Evolutionary conservation across 306 rosid species (phyloP).

Genomic region (Phaseolus lunatus): DNA sequence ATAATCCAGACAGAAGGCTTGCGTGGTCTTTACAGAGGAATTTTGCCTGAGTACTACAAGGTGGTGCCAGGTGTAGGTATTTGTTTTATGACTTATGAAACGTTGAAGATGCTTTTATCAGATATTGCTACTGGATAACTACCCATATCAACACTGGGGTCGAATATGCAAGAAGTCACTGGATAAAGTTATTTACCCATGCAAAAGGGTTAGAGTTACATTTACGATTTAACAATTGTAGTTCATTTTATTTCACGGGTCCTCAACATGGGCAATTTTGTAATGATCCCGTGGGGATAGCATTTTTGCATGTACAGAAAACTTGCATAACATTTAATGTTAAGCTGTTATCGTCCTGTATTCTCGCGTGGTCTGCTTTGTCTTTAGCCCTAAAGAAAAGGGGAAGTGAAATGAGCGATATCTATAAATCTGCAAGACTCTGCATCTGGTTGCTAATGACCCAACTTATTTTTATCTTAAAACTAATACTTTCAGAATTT

Average conservation of each 20-base stretch:
- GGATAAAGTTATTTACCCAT: constrained; percentile 34
- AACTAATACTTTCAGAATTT: not conserved
- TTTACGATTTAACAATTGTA: constrained; percentile 40
- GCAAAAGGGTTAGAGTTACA: constrained; percentile 36
- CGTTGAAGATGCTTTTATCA: constrained; percentile 76
- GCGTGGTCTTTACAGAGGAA: constrained; percentile 91
- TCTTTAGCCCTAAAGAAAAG: constrained; percentile 1
- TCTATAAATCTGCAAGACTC: constrained; percentile 29
- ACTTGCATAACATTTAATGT: constrained; percentile 31
- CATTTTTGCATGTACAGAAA: constrained; percentile 66
- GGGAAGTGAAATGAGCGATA: not conserved
- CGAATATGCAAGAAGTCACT: constrained; percentile 28
- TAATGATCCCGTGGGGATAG: constrained; percentile 50
- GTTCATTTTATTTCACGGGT: constrained; percentile 49
- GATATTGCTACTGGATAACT: constrained; percentile 55
- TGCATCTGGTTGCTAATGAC: constrained; percentile 18
- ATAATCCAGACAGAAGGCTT: constrained; percentile 82
- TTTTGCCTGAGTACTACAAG: constrained; percentile 95
- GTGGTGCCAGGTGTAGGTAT: constrained; percentile 99
- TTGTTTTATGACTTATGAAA: constrained; percentile 97
- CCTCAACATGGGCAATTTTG: constrained; percentile 55
- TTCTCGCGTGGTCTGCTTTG: not conserved
- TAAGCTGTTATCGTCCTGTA: constrained; percentile 26
- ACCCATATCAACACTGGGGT: constrained; percentile 19
- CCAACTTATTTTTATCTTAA: not conserved